Base-by-base conservation (phyloP, 495 filamentous ascomycete genomes). In the Podospora comata region DNA sequence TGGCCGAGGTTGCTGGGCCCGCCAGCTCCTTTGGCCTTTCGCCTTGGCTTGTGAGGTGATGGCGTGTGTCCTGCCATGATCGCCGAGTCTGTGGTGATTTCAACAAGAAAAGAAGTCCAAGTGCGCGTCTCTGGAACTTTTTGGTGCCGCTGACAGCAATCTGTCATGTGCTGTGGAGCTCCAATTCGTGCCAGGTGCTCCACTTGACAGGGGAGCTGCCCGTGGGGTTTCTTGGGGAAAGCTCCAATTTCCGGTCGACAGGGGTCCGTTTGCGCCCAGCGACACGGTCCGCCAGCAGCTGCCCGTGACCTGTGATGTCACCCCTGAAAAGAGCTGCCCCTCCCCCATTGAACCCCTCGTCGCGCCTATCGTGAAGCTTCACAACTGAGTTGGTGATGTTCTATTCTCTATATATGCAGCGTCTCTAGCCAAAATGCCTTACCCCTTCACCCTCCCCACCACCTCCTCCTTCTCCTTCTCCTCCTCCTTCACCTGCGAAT, bases 381-480 rank as follows among this genome's bases (percentile, higher is more conserved):
- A 39, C 34, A 39, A 39, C 6, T 4, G 34, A 39, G 11, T 11
- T 11, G 34, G 34, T 39, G 34, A 39, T 39, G 11, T 39, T 39
- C 23, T 23, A 23, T 23, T 23, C 23, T 23, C 23, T 32, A 32
- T 32, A 6, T 32, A 32, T 32, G 6, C 39, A 6, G 3, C 39
- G 13, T 48, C 39, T 16, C 39, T 48, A 58, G 4, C 55, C 55
- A 85, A 67, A 39, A 97, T 97, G 94, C 92, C 94, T 57, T 97
- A 89, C 77, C 88, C 89, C 20, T 96, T 94, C 73, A 81, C 84
- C 39, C 86, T 97, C 53, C 91, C 93, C 3, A 97, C 93, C 23
- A 96, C 93, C 26, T 95, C 92, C 2, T 83, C 87, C 57, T 87
- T 94, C 71, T 89, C 89, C 53, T 94, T 96, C 75, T 88, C 91